These are phyloP conservation scores for Gymnopus androsaceus DNA, from an alignment of 1,284 basidiomycete species.

Conservation along the genomic window DNA sequence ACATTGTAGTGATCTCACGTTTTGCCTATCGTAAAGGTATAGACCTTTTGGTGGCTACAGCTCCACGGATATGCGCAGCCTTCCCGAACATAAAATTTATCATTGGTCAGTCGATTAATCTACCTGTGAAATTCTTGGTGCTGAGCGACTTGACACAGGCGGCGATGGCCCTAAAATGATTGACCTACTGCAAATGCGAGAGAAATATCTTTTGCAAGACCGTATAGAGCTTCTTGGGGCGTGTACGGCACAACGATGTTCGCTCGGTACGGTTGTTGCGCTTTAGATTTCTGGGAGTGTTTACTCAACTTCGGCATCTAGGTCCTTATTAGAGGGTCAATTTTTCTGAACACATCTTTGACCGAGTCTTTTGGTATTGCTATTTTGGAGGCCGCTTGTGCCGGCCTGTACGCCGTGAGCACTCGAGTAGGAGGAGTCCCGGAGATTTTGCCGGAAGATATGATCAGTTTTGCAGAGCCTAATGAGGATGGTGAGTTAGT, in stretches of 20 bases:
- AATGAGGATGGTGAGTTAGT: conserved; percentile 68
- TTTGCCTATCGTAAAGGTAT: conserved; percentile 97
- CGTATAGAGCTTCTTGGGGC: conserved; percentile 87
- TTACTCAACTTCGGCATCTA: conserved; percentile 30
- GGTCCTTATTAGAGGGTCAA: conserved; percentile 83
- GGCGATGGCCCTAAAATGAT: conserved; percentile 96
- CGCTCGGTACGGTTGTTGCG: conserved; percentile 55
- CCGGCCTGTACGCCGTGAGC: conserved; percentile 92
- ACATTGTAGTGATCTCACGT: conserved; percentile 93
- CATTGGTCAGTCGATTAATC: conserved; percentile 68
- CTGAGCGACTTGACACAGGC: conserved; percentile 42
- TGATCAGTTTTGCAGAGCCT: conserved; percentile 93
- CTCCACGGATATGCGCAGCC: conserved; percentile 83
- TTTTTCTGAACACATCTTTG: conserved; percentile 94
- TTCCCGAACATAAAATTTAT: conserved; percentile 89
- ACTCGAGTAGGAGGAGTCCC: conserved; percentile 96
- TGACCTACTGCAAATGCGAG: conserved; percentile 94
- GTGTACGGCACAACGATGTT: conserved; percentile 82
- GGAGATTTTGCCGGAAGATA: conserved; percentile 89
- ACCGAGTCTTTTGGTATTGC: conserved; percentile 98
- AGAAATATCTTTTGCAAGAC: conserved; percentile 87
- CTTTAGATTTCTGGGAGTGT: not conserved
- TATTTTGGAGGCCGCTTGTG: conserved; percentile 94
- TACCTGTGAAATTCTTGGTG: not conserved
- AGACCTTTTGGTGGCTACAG: conserved; percentile 90